Evolutionary conservation across 495 filamentous ascomycete genomes (phyloP).

Genomic region (Penicillium cinerascens): DNA sequence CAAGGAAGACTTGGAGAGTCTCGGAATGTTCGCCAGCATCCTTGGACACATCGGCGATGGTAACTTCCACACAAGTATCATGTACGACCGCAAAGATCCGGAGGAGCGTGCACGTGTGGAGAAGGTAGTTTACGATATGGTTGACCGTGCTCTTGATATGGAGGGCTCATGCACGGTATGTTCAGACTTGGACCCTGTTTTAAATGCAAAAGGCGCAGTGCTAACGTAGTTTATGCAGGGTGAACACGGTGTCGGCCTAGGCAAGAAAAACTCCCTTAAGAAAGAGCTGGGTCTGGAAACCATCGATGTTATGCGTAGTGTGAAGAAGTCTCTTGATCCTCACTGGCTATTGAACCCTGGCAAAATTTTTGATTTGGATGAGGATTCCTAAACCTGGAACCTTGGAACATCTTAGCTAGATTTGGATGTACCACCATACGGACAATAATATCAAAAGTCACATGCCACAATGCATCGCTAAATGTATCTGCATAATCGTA

Average conservation of each 20-base stretch:
- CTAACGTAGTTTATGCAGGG: conserved; percentile 44
- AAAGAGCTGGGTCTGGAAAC: conserved; percentile 82
- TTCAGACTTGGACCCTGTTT: background rate
- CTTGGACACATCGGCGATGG: conserved; percentile 85
- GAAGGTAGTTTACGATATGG: conserved; percentile 81
- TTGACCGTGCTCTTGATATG: conserved; percentile 83
- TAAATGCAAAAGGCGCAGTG: background rate
- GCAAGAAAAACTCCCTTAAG: conserved; percentile 76
- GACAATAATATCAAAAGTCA: too few species aligned
- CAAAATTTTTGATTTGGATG: conserved; percentile 70
- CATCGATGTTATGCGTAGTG: conserved; percentile 76
- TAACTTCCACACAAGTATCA: conserved; percentile 88
- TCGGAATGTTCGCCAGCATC: conserved; percentile 81
- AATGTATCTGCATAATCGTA: too few species aligned
- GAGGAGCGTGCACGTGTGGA: conserved; percentile 70
- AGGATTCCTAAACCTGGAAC: conserved; percentile 1
- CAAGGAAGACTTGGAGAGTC: conserved; percentile 82
- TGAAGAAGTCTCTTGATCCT: conserved; percentile 84
- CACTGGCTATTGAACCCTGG: conserved; percentile 89
- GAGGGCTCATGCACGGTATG: conserved; percentile 82
- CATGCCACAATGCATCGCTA: too few species aligned
- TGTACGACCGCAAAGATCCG: conserved; percentile 68
- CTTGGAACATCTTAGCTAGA: too few species aligned
- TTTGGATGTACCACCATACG: background rate
- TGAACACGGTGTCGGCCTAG: conserved; percentile 85